phyloP scores from a whole-genome alignment of 2,329 filamentous ascomycete species.

The Fusarium bactridioides region DNA sequence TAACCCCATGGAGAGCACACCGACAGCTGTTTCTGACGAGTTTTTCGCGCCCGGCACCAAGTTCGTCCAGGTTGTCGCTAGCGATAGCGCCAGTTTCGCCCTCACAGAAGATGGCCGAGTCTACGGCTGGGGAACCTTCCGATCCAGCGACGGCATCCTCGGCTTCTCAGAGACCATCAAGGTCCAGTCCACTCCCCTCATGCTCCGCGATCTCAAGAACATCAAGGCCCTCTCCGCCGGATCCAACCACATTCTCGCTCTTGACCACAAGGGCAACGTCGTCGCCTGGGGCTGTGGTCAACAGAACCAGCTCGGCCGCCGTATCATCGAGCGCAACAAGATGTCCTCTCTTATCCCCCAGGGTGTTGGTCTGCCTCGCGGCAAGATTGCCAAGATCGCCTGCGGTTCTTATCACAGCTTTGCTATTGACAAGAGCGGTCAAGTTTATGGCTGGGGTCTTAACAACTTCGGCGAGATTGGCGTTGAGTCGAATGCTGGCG shows the following conservation, averaged over 20 bases:
- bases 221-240: conserved; percentile 71
- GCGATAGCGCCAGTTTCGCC: conserved; percentile 78
- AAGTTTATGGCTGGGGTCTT: conserved; percentile 83
- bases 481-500: conserved; percentile 63
- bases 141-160: conserved; percentile 69
- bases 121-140: conserved; percentile 87
- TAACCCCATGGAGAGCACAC: conserved; percentile 77
- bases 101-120: conserved; percentile 78
- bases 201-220: conserved; percentile 70
- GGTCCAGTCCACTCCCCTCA: conserved; percentile 58
- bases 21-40: conserved; percentile 65
- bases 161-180: conserved; percentile 66
- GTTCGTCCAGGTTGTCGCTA: conserved; percentile 71
- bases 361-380: conserved; percentile 63
- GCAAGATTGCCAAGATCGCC: conserved; percentile 62
- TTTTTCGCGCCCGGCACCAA: conserved; percentile 68
- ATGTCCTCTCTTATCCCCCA: conserved; percentile 69
- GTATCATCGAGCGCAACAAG: conserved; percentile 68
- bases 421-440: conserved; percentile 73
- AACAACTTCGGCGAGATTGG: conserved; percentile 88
- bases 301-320: conserved; percentile 69
- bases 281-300: conserved; percentile 77
- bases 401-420: conserved; percentile 86
- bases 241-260: conserved; percentile 74
- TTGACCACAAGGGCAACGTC: conserved; percentile 70